phyloP scores from a whole-genome alignment of 805 yeast species.

The Metschnikowia bowlesiae region DNA sequence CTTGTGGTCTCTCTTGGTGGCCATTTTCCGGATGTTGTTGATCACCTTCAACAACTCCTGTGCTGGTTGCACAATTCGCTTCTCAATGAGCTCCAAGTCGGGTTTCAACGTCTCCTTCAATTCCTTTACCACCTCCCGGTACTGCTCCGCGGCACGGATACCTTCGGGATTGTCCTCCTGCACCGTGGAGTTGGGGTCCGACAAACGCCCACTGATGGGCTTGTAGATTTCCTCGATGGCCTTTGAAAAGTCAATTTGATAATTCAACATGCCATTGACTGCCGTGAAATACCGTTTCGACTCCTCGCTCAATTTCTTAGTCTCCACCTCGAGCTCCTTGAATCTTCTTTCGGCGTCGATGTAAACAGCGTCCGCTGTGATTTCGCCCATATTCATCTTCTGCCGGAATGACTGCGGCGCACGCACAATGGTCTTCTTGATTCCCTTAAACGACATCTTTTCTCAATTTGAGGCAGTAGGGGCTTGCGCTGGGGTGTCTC shows the following conservation, averaged over 20 bases:
- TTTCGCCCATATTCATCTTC: conserved; percentile 78
- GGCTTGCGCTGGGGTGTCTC: neutral
- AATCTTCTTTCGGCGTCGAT: conserved; percentile 95
- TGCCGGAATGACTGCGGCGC: conserved; percentile 92
- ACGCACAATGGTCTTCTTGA: conserved; percentile 72
- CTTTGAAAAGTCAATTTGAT: conserved; percentile 91
- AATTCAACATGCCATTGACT: conserved; percentile 88
- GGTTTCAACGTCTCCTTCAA: conserved; percentile 84
- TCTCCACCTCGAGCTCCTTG: conserved; percentile 84
- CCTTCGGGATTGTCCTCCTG: conserved; percentile 98
- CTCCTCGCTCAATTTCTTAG: conserved; percentile 85
- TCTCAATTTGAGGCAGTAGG: neutral
- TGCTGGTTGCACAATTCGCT: conserved; percentile 86
- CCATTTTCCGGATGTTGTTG: conserved; percentile 83
- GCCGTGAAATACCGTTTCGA: conserved; percentile 87
- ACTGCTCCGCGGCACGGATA: conserved; percentile 88
- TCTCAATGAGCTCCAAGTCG: conserved; percentile 86
- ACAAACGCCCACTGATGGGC: conserved; percentile 88
- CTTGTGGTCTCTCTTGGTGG: conserved; percentile 92
- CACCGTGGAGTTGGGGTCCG: conserved; percentile 80
- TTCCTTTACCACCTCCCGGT: conserved; percentile 81
- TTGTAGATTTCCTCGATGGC: conserved; percentile 94
- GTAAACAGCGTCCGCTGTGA: conserved; percentile 73
- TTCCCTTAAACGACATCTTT: conserved; percentile 81
- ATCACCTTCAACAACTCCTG: conserved; percentile 83